phyloP scores from a whole-genome alignment of 352 stramenopile genomes.

The Phytopythium sindhum region DNA sequence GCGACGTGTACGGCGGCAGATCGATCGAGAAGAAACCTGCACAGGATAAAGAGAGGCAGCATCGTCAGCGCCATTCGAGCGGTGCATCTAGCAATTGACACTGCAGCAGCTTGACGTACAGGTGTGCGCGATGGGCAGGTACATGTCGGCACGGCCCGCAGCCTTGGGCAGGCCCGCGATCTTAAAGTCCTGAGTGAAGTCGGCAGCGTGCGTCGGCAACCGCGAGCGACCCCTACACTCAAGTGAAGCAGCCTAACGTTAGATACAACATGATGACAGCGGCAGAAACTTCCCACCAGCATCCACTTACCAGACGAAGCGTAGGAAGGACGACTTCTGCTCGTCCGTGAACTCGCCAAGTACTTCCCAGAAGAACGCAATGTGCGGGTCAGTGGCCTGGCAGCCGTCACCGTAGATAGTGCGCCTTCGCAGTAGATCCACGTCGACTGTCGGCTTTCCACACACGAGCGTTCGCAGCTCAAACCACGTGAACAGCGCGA shows the following conservation, averaged over 20 bases:
- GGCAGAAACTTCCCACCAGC: not conserved
- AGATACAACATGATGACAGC: not conserved
- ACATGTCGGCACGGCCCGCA: slow-evolving; percentile 67
- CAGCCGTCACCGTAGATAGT: slow-evolving; percentile 91
- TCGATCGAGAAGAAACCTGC: slow-evolving; percentile 88
- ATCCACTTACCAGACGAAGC: slow-evolving; percentile 74
- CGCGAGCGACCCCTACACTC: slow-evolving; percentile 65
- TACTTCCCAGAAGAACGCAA: slow-evolving; percentile 91
- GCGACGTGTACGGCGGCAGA: slow-evolving; percentile 67
- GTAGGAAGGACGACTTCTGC: slow-evolving; percentile 88
- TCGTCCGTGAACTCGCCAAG: slow-evolving; percentile 84
- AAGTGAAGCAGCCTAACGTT: not conserved
- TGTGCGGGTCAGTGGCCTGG: slow-evolving; percentile 78
- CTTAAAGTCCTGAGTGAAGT: slow-evolving; percentile 91
- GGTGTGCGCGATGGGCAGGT: slow-evolving; percentile 84
- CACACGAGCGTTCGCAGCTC: slow-evolving; percentile 89
- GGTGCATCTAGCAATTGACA: not conserved
- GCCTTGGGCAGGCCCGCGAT: slow-evolving; percentile 84
- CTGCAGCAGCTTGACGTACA: slow-evolving; percentile 34
- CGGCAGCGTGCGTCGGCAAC: slow-evolving; percentile 82
- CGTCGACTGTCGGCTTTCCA: slow-evolving; percentile 86
- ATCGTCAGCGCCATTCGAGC: not conserved
- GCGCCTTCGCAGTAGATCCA: slow-evolving; percentile 76
- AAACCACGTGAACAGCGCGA: slow-evolving; percentile 85
- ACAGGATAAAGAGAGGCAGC: slow-evolving; percentile 1